These are phyloP conservation scores for Colletotrichum tabaci DNA, from an alignment of 2,329 filamentous ascomycete genomes.

Conservation along the genomic window DNA sequence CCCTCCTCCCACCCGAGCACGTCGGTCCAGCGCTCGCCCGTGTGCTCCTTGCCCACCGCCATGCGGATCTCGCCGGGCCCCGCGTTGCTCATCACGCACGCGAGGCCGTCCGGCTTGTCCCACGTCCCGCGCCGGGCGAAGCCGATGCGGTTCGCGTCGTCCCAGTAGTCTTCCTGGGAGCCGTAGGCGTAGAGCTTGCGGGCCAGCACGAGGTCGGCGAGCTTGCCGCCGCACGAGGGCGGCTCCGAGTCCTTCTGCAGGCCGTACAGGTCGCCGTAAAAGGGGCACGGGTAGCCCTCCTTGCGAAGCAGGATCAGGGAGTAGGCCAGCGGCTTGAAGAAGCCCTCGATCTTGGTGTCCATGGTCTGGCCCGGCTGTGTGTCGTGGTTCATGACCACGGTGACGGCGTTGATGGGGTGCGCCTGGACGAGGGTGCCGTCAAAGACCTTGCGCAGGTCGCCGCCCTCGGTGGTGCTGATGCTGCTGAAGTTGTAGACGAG, in stretches of 20 bases:
- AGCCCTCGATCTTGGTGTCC: conserved; percentile 71
- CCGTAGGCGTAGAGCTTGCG: conserved; percentile 78
- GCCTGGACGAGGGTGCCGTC: conserved; percentile 68
- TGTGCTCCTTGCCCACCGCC: conserved; percentile 72
- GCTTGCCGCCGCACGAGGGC: conserved; percentile 66
- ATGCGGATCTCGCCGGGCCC: conserved; percentile 68
- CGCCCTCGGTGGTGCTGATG: conserved; percentile 67
- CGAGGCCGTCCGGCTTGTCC: conserved; percentile 64
- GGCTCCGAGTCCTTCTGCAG: conserved; percentile 62
- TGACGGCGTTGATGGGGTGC: conserved; percentile 58
- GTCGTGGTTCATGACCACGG: conserved; percentile 81
- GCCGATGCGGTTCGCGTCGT: conserved; percentile 73
- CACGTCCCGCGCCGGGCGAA: conserved; percentile 66
- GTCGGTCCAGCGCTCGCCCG: conserved; percentile 75
- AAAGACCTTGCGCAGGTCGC: conserved; percentile 74
- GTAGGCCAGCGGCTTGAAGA: conserved; percentile 82
- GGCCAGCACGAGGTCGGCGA: conserved; percentile 72
- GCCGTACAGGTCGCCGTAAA: conserved; percentile 80
- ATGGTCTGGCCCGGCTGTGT: conserved; percentile 62
- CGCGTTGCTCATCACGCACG: conserved; percentile 70
- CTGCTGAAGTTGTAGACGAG: conserved; percentile 77
- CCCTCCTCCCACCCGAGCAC: conserved; percentile 68
- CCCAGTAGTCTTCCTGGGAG: conserved; percentile 73
- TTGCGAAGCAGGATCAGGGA: conserved; percentile 76
- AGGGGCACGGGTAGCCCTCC: conserved; percentile 75